Evolutionary conservation across 2,329 filamentous ascomycete species (phyloP).

Genomic region (Sphaerulina musiva): DNA sequence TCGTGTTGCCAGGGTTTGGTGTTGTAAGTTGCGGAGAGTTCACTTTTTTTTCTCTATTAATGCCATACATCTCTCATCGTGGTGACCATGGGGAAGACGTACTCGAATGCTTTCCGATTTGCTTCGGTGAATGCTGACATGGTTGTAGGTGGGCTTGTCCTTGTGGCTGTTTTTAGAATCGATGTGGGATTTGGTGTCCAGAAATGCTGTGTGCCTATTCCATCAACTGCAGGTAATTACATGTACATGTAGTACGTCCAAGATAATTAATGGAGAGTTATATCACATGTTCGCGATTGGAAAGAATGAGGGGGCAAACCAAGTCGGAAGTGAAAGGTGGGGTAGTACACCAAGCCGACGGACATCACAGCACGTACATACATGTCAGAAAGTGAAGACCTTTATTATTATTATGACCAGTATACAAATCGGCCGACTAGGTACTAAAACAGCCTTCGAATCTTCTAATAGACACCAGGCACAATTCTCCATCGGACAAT

Average conservation of each 20-base stretch:
- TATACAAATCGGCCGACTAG: not conserved
- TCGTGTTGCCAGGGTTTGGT: slow-evolving; percentile 30
- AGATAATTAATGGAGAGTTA: no score
- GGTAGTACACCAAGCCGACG: no score
- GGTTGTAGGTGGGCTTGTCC: not conserved
- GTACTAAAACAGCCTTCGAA: not conserved
- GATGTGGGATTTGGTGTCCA: no score
- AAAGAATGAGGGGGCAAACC: no score
- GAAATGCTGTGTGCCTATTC: no score
- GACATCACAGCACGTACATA: no score
- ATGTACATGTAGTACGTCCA: no score
- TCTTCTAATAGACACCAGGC: slow-evolving; percentile 67
- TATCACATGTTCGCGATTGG: no score
- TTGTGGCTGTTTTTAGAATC: not conserved
- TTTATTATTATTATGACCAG: not conserved
- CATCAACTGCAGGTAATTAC: no score
- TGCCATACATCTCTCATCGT: not conserved
- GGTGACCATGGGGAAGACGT: not conserved
- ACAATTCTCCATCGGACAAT: slow-evolving; percentile 76
- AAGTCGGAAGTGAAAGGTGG: not conserved
- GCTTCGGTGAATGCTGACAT: slow-evolving; percentile 34
- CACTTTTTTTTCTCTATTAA: slow-evolving; percentile 18
- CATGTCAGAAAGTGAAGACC: not conserved
- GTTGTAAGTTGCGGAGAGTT: slow-evolving; percentile 31
- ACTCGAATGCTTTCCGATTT: slow-evolving; percentile 33